Conservation (phyloP, 345 rosid species). For the Isatis tinctoria region DNA sequence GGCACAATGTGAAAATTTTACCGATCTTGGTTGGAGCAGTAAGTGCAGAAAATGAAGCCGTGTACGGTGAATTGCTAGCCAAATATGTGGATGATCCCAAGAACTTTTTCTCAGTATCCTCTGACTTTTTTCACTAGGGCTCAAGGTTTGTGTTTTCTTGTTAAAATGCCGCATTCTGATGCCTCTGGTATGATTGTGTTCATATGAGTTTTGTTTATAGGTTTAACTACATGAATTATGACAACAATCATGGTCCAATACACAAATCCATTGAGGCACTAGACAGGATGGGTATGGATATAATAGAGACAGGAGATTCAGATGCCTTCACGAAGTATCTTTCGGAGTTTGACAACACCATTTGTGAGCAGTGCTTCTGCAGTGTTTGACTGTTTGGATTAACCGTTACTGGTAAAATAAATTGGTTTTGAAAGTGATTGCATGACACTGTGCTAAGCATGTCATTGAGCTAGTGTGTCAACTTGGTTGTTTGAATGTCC, state of each 20-base stretch:
- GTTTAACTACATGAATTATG: constrained; percentile 70
- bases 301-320: constrained; percentile 89
- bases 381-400: no score
- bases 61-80: constrained; percentile 77
- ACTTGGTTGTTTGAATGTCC: no score
- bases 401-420: no score
- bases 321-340: constrained; percentile 74
- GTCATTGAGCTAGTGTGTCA: no score
- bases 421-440: no score
- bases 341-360: constrained; percentile 69
- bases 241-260: constrained; percentile 66
- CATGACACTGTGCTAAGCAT: no score
- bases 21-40: constrained; percentile 93
- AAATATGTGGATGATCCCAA: constrained; percentile 83
- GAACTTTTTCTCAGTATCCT: constrained; percentile 90
- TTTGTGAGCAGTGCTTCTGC: constrained; percentile 56
- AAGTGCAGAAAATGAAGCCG: constrained; percentile 71
- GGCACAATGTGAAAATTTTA: constrained; percentile 78
- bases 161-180: neutral
- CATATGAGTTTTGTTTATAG: constrained; percentile 32
- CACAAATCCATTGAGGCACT: constrained; percentile 90
- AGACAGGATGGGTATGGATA: constrained; percentile 96
- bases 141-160: constrained; percentile 50
- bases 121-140: constrained; percentile 99
- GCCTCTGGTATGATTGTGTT: neutral